Evolutionary conservation across 2,329 filamentous ascomycete genomes (phyloP), one percentile per base, ranked within the genome.

Genomic region (Hortaea werneckii): DNA sequence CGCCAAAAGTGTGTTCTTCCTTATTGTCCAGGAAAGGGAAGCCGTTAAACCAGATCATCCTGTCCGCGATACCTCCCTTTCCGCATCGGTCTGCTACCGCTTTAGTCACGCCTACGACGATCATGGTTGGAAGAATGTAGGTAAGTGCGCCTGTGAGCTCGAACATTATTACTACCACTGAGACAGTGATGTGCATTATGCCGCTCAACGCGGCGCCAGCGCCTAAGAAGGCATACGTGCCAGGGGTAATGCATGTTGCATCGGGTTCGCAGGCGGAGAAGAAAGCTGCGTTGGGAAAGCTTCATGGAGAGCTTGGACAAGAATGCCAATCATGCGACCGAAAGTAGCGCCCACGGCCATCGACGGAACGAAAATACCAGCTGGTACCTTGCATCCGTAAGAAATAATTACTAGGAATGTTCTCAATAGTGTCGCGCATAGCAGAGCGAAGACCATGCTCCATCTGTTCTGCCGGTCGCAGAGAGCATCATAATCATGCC

Each of bases 161-260:
- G 60, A 96, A 96, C 92, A 98, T 96, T 65, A 98, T 98, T 59
- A 98, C 92, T 2, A 95, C 90, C 7, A 98, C 88, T 0, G 89
- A 94, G 11, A 98, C 82, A 0, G 90, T 95, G 51, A 98, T 85
- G 65, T 96, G 92, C 90, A 96, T 98, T 60, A 96, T 95, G 7
- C 92, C 92, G 63, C 85, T 90, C 26, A 98, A 73, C 0, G 92
- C 87, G 1, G 92, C 90, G 0, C 82, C 92, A 5, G 92, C 92
- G 37, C 92, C 92, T 0, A 98, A 75, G 56, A 98, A 94, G 5
- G 92, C 92, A 61, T 98, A 98, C 1, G 92, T 96, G 7, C 92
- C 92, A 0, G 92, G 92, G 0, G 92, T 98, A 57, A 98, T 96
- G 64, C 92, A 98, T 1, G 90, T 87, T 35, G 88, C 84, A 61